Evolutionary conservation across 1,139 yeast genomes (phyloP), one percentile per base, ranked within the genome.

Genomic region (Nakaseomyces glabratus): DNA sequence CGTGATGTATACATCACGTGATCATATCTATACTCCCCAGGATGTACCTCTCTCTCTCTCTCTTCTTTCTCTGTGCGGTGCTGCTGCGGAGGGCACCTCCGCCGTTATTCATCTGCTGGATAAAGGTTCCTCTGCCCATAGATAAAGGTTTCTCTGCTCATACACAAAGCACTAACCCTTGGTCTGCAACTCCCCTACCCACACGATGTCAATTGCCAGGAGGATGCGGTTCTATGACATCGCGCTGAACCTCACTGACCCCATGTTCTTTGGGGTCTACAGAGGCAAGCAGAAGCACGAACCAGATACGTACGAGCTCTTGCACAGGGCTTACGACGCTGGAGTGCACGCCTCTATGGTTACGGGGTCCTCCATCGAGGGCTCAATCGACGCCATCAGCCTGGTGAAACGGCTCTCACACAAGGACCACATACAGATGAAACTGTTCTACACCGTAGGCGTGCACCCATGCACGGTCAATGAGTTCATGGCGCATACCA

Each of bases 381-480:
- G 88, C 50, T 73, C 90, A 14, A 43, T 47, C 20, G 52, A 58
- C 16, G 71, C 78, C 0, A 47, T 74, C 4, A 11, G 19, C 10
- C 17, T 25, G 7, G 13, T 11, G 6, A 7, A 6, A 8, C 19
- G 14, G 17, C 24, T 28, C 2, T 18, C 20, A 7, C 6, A 13
- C 19, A 62, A 62, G 12, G 44, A 77, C 22, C 68, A 71, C 13
- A 46, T 55, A 23, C 39, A 37, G 23, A 49, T 57, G 13, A 37
- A 36, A 18, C 62, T 78, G 33, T 66, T 62, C 43, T 73, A 82
- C 11, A 90, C 98, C 0, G 90, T 78, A 1, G 98, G 98, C 8
- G 93, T 88, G 1, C 98, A 90, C 60, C 98, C 98, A 1, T 88
- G 97, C 57, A 65, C 79, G 13, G 93, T 85, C 0, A 69, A 75